Base-by-base conservation (phyloP, 2,329 filamentous ascomycete genomes). In the Penicillium sp. region DNA sequence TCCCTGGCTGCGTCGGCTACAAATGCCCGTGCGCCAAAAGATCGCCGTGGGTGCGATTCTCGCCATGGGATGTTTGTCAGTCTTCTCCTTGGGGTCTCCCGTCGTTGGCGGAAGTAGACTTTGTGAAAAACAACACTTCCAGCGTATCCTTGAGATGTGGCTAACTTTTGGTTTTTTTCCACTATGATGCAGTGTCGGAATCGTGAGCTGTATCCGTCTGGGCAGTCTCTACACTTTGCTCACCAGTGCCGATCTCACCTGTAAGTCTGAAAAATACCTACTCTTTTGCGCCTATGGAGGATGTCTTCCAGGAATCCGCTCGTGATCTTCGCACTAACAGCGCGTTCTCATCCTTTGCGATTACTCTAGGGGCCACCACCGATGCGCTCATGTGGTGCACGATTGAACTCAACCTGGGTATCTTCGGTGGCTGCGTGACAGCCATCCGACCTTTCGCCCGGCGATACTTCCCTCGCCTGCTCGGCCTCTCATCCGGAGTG, bases 11-110 rank as follows among this genome's bases (percentile, higher is more conserved):
- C 57, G 57, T 25, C 53, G 51, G 41, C 51, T 67, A 38, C 61
- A 67, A 45, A 63, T 66, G 58, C 61, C 62, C 1, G 3, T 50
- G 11, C 50, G 57, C 18, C 60, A 66, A 43, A 66, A 66, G 45
- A 53, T 66, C 43, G 62, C 58, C 3, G 51, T 66, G 8, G 51
- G 50, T 5, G 51, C 32, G n/a, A 56, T 65, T n/a, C 42, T 64
- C 6, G 57, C 55, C 1, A 63, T 61, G 55, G 61, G 62, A 27
- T 62, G 60, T 28, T 61, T 60, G 60, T 65, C 39, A 54, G 59
- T 43, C 18, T 48, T 26, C 42, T 18, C 18, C 18, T 18, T 3
- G 18, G 3, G 18, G 18, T 18, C 18, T 18, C 18, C 18, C 18
- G 18, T 18, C 18, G 18, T 18, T 18, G 18, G 18, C 3, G 18